A percentile compares a stretch with the other conserved stretches of the same genome.
Evolutionary conservation across 495 filamentous ascomycete species (phyloP).

Genomic region (Aspergillus egyptiacus): DNA sequence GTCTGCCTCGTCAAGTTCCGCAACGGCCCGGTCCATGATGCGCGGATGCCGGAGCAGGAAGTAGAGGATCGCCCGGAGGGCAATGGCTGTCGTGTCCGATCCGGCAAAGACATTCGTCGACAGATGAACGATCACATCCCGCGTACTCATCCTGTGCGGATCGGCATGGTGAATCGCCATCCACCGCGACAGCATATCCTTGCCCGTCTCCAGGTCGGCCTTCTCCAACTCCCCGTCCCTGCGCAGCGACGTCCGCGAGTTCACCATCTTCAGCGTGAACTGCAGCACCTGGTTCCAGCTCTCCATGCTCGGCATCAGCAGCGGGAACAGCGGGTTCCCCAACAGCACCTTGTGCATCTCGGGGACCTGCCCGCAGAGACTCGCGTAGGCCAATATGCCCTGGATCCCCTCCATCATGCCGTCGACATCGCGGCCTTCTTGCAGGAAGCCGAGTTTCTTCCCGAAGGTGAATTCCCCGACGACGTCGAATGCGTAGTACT

Average conservation of each 20-base stretch:
- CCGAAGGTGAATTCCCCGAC: slow-evolving; percentile 36
- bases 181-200: slow-evolving; percentile 1
- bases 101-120: slow-evolving; percentile 42
- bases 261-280: background rate
- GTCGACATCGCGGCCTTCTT: slow-evolving; percentile 29
- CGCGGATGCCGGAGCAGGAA: slow-evolving; percentile 37
- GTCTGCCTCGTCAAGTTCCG: slow-evolving; percentile 15
- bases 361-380: background rate
- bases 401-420: slow-evolving; percentile 24
- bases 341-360: slow-evolving; percentile 17
- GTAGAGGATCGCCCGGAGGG: slow-evolving; percentile 46
- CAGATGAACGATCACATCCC: background rate
- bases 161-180: background rate
- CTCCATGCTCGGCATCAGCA: slow-evolving; percentile 1
- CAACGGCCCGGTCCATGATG: slow-evolving; percentile 20
- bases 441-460: slow-evolving; percentile 32
- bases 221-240: background rate
- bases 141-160: background rate
- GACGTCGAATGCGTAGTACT: slow-evolving; percentile 42
- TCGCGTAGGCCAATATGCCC: slow-evolving; percentile 20
- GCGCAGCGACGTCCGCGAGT: background rate
- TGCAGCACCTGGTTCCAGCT: slow-evolving; percentile 3
- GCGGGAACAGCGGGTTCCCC: background rate
- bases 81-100: slow-evolving; percentile 47
- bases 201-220: background rate